Conservation (phyloP, 495 filamentous ascomycete genomes). For the Penicillium bialowiezense region DNA sequence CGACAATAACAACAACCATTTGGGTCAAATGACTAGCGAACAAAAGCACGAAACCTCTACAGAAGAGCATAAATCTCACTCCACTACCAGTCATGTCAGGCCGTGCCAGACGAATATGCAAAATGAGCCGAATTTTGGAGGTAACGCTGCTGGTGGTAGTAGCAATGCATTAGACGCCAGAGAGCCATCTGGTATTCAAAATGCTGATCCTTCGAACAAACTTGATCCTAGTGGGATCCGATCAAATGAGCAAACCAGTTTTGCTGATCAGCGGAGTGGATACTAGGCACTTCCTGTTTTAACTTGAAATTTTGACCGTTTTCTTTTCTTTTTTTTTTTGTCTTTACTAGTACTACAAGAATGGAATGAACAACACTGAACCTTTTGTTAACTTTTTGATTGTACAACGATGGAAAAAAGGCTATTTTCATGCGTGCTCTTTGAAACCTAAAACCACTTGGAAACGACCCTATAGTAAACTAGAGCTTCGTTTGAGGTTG, state of each 20-base stretch:
- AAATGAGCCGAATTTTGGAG: slow-evolving; percentile 3
- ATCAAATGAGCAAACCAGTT: neutral
- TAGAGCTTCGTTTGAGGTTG: too few species aligned
- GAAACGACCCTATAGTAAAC: too few species aligned
- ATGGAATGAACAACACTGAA: too few species aligned
- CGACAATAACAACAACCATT: neutral
- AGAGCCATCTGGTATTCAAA: neutral
- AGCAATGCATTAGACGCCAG: neutral
- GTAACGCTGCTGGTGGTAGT: slow-evolving; percentile 9
- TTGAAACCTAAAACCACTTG: too few species aligned
- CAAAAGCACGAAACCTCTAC: slow-evolving; percentile 5
- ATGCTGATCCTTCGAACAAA: slow-evolving; percentile 7
- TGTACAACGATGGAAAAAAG: too few species aligned
- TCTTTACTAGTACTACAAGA: too few species aligned
- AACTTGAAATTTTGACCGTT: too few species aligned
- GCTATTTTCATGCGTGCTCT: too few species aligned
- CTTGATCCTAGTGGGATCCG: slow-evolving; percentile 3
- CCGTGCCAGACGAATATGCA: slow-evolving; percentile 5
- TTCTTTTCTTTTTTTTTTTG: too few species aligned
- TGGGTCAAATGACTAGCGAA: neutral
- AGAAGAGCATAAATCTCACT: slow-evolving; percentile 17
- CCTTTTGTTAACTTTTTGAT: too few species aligned
- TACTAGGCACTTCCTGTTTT: slow-evolving; percentile 5
- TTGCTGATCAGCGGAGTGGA: slow-evolving; percentile 10
- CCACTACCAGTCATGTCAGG: slow-evolving; percentile 3